A percentile compares a stretch with the other conserved stretches of the same genome.
phyloP scores from a whole-genome alignment of 2,329 filamentous ascomycete genomes.

The Colletotrichum simmondsii region DNA sequence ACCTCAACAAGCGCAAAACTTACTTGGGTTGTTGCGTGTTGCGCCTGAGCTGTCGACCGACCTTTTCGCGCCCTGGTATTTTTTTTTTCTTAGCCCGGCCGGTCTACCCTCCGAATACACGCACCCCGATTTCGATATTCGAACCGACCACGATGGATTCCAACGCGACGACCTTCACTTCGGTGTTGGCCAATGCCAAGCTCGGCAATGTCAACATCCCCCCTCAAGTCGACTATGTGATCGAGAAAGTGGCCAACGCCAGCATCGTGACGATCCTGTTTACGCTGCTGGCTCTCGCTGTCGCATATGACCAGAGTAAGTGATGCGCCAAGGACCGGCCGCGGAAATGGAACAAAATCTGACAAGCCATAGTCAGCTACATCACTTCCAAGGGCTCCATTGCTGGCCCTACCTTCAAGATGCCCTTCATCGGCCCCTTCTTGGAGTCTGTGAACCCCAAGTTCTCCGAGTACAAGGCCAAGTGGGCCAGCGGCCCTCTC shows the following conservation, averaged over 20 bases:
- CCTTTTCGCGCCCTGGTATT: slow-evolving; percentile 12
- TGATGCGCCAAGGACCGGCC: slow-evolving; percentile 36
- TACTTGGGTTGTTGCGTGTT: neutral
- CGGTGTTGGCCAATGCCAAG: slow-evolving; percentile 73
- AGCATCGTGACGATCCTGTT: slow-evolving; percentile 71
- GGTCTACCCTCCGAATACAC: neutral
- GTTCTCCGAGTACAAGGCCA: slow-evolving; percentile 89
- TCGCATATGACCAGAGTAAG: slow-evolving; percentile 93
- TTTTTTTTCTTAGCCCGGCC: neutral
- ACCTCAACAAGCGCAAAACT: slow-evolving; percentile 8
- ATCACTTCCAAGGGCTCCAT: slow-evolving; percentile 80
- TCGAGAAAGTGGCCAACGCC: slow-evolving; percentile 66
- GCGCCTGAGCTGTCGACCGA: slow-evolving; percentile 1
- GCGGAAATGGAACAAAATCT: neutral
- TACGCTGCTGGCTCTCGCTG: slow-evolving; percentile 75
- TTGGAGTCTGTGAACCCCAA: slow-evolving; percentile 91
- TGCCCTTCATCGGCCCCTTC: slow-evolving; percentile 95
- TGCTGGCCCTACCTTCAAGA: slow-evolving; percentile 78
- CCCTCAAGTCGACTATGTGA: slow-evolving; percentile 64
- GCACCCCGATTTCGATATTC: neutral
- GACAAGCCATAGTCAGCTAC: slow-evolving; percentile 71
- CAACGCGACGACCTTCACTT: slow-evolving; percentile 75
- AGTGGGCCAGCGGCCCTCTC: slow-evolving; percentile 91
- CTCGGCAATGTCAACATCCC: slow-evolving; percentile 60
- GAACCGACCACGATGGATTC: slow-evolving; percentile 56